A percentile compares a stretch with the other conserved stretches of the same genome.
Conservation (phyloP, 139 green algal genomes). For the Micromonas commoda region DNA sequence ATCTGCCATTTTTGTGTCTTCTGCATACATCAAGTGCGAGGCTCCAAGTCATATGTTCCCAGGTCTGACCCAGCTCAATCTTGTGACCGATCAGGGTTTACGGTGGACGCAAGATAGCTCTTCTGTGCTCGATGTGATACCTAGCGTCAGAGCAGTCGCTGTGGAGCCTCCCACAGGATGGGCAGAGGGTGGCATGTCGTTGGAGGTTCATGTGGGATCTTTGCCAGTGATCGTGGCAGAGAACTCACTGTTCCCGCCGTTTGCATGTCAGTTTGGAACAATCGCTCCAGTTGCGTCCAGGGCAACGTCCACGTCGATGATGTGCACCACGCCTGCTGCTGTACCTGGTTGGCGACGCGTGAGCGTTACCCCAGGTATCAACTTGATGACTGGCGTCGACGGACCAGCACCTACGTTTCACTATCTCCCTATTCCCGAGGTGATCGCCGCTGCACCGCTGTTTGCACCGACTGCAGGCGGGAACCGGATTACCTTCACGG, state of each 20-base stretch:
- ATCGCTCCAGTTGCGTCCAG: background rate
- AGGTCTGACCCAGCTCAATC: background rate
- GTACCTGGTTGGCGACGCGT: background rate
- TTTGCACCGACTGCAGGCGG: too few species aligned
- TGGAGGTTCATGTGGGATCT: background rate
- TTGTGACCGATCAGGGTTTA: background rate
- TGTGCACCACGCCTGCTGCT: background rate
- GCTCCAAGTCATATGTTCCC: background rate
- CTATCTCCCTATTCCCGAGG: too few species aligned
- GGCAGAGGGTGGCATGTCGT: background rate
- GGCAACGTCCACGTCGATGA: background rate
- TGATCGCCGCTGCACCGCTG: too few species aligned
- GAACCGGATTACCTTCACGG: too few species aligned
- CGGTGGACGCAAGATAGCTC: background rate
- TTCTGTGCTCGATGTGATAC: background rate
- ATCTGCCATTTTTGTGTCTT: background rate
- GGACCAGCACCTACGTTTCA: too few species aligned
- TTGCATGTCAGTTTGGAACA: background rate
- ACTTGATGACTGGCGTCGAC: too few species aligned
- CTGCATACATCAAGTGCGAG: background rate
- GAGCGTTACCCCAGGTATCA: background rate
- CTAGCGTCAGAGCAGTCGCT: background rate
- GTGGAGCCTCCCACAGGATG: background rate
- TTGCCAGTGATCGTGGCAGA: background rate
- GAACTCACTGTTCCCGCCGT: background rate